Conservation (phyloP, 108 stramenopile species). For the Nannochloropsis gaditana region DNA sequence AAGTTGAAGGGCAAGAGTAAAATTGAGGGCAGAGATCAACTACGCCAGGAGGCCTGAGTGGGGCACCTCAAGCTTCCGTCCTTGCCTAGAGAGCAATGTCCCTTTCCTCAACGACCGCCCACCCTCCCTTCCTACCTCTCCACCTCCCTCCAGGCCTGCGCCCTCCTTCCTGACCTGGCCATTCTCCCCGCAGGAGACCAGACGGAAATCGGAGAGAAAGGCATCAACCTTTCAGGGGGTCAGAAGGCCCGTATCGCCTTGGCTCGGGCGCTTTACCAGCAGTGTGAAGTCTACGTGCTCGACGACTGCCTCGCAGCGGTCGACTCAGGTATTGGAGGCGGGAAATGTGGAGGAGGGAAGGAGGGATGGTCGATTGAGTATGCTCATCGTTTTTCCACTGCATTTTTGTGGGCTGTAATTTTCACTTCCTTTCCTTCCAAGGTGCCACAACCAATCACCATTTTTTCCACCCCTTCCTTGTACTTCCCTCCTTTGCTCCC, state of each 20-base stretch:
- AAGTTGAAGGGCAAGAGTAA: not conserved
- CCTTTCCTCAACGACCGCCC: not conserved
- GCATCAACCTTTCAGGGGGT: conserved; percentile 83
- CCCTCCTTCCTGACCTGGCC: conserved; percentile 69
- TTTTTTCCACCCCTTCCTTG: no score
- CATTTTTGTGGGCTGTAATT: not conserved
- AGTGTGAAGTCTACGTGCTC: conserved; percentile 74
- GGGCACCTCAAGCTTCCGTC: no score
- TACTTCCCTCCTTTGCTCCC: not conserved
- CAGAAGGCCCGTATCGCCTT: conserved; percentile 87
- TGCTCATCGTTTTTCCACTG: not conserved
- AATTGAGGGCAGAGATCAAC: no score
- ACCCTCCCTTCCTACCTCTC: not conserved
- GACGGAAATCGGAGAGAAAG: conserved; percentile 87
- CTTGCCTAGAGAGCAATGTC: no score
- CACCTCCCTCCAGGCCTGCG: conserved; percentile 50
- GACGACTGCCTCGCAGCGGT: conserved; percentile 91
- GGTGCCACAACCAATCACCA: no score
- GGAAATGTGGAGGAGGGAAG: not conserved
- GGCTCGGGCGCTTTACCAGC: conserved; percentile 83
- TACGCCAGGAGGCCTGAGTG: no score
- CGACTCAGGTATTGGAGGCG: conserved; percentile 56
- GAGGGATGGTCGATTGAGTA: not conserved
- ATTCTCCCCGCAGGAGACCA: conserved; percentile 69
- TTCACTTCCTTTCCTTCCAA: not conserved